Conservation (phyloP, 257 asterid species). For the Gentiana macrophylla region DNA sequence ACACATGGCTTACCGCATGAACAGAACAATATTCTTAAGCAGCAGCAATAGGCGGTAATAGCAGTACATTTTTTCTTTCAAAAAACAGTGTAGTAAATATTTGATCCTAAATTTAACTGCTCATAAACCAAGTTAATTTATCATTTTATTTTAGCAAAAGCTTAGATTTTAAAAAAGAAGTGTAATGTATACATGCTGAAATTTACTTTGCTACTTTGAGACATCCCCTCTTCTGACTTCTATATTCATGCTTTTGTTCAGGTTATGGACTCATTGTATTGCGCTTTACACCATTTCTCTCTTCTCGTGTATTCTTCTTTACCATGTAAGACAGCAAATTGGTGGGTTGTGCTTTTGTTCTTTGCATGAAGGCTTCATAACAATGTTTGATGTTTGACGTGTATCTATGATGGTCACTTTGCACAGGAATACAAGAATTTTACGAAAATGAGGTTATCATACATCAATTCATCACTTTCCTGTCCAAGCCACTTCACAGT, state of each 20-base stretch:
- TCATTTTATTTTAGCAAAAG: no score
- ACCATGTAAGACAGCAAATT: slow-evolving; percentile 43
- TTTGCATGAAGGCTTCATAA: background rate
- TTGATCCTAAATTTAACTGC: no score
- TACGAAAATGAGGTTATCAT: slow-evolving; percentile 59
- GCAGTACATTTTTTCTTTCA: no score
- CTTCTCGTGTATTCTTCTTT: slow-evolving; percentile 69
- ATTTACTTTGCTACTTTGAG: background rate
- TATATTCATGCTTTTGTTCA: slow-evolving; percentile 23
- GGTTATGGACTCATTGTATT: slow-evolving; percentile 94
- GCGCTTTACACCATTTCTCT: slow-evolving; percentile 61
- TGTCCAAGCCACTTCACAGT: slow-evolving; percentile 74
- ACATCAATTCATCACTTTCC: slow-evolving; percentile 51
- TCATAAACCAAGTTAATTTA: no score
- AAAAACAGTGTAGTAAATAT: no score
- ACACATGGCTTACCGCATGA: no score
- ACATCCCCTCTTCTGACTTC: background rate
- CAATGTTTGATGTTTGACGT: background rate
- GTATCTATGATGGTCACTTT: slow-evolving; percentile 9
- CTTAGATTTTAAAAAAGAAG: no score
- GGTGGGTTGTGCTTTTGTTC: slow-evolving; percentile 2
- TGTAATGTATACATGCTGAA: no score
- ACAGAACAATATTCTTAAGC: no score
- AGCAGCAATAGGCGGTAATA: no score
- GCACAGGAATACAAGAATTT: slow-evolving; percentile 74